These are phyloP conservation scores for Erodium moschatum DNA, from an alignment of 441 rosid species.

Conservation along the genomic window DNA sequence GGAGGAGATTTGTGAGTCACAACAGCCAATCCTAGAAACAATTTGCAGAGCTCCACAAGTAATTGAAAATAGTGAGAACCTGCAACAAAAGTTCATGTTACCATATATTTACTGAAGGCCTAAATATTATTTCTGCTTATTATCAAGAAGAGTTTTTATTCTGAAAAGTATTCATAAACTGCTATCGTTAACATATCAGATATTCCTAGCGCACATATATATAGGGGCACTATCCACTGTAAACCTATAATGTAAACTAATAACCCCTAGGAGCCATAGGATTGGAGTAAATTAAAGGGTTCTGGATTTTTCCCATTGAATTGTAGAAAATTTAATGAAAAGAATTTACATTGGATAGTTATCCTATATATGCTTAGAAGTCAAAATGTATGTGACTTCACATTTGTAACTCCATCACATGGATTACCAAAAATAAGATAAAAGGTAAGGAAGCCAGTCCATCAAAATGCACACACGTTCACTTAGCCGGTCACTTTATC, in stretches of 20 bases:
- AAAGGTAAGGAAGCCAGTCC: neutral
- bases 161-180: neutral
- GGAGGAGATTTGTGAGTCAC: slow-evolving; percentile 13
- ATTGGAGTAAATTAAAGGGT: too few species aligned
- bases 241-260: too few species aligned
- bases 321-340: too few species aligned
- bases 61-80: slow-evolving; percentile 15
- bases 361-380: too few species aligned
- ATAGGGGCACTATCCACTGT: too few species aligned
- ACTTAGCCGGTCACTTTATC: neutral
- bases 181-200: too few species aligned
- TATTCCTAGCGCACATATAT: too few species aligned
- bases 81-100: slow-evolving; percentile 7
- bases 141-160: neutral
- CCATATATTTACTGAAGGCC: neutral
- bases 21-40: slow-evolving; percentile 13
- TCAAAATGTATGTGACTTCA: too few species aligned
- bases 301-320: too few species aligned
- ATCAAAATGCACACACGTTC: neutral
- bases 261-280: too few species aligned
- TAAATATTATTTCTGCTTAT: neutral
- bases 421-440: neutral
- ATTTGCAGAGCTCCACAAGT: slow-evolving; percentile 19
- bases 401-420: neutral
- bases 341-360: too few species aligned